Evolutionary conservation across 2,329 filamentous ascomycete genomes (phyloP).

Genomic region (Stemphylium lycopersici): DNA sequence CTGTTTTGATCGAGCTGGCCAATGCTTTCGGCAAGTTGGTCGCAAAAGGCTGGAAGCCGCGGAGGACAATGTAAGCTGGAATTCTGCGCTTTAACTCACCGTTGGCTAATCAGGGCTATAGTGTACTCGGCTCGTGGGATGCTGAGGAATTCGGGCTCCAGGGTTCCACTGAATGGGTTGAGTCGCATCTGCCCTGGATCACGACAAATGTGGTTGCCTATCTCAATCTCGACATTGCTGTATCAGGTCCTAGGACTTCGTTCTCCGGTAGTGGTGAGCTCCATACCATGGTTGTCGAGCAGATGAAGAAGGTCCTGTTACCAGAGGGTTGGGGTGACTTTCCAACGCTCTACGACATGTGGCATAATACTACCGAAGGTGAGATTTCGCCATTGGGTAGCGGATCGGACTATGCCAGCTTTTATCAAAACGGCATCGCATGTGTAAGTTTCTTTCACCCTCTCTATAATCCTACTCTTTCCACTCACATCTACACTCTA

Average conservation of each 20-base stretch:
- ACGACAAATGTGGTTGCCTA: conserved; percentile 54
- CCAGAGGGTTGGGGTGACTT: conserved; percentile 46
- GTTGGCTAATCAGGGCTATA: conserved; percentile 37
- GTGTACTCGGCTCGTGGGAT: conserved; percentile 53
- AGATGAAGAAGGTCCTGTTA: conserved; percentile 52
- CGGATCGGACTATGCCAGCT: conserved; percentile 57
- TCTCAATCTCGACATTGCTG: conserved; percentile 59
- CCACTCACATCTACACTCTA: background rate
- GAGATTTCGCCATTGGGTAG: conserved; percentile 49
- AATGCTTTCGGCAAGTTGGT: conserved; percentile 57
- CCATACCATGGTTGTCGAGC: conserved; percentile 41
- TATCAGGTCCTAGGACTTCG: conserved; percentile 52
- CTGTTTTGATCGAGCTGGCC: conserved; percentile 57
- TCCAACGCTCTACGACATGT: conserved; percentile 55
- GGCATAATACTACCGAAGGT: conserved; percentile 41
- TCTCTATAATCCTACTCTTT: background rate
- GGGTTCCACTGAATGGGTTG: conserved; percentile 56
- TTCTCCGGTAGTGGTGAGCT: conserved; percentile 50
- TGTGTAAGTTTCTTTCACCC: conserved; percentile 5
- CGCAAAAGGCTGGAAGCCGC: conserved; percentile 58
- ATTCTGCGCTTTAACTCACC: conserved; percentile 49
- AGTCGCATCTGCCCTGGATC: conserved; percentile 57
- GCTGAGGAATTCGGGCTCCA: conserved; percentile 50
- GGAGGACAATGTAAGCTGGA: conserved; percentile 54
- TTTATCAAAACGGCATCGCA: conserved; percentile 53